Conservation (phyloP, 306 rosid species). For the Prosopis cineraria region DNA sequence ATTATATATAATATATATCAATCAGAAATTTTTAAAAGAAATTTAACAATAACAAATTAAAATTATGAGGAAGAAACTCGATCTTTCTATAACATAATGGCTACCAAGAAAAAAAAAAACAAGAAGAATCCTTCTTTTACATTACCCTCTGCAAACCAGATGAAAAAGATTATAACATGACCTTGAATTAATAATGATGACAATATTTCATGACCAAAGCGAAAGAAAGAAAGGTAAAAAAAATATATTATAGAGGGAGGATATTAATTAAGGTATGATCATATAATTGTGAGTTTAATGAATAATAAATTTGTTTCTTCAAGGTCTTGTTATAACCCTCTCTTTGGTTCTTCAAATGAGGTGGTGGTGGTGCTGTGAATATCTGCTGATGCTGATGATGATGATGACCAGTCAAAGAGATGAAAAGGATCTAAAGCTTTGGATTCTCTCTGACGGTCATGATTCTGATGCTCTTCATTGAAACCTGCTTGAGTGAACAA, state of each 20-base stretch:
- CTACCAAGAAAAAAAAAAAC: not conserved
- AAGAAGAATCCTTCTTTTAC: not conserved
- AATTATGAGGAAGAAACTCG: not conserved
- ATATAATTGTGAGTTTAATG: not conserved
- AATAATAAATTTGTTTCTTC: not conserved
- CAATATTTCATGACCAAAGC: not conserved
- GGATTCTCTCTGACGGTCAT: conserved; percentile 27
- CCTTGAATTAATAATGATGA: conserved; percentile 5
- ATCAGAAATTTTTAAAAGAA: not conserved
- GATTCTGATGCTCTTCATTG: not conserved
- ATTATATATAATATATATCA: not conserved
- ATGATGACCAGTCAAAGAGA: conserved; percentile 55
- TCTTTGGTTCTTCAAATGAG: conserved; percentile 33
- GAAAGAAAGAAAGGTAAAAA: not conserved
- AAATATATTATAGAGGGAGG: not conserved
- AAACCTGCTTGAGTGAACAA: conserved; percentile 49
- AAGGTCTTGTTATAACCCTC: conserved; percentile 36
- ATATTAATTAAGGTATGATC: not conserved
- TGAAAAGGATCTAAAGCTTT: conserved; percentile 57
- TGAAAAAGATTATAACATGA: conserved; percentile 15
- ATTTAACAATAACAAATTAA: not conserved
- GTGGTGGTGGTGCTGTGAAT: conserved; percentile 23
- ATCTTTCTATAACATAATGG: not conserved
- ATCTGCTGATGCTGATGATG: conserved; percentile 21
- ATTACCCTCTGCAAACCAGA: not conserved